Evolutionary conservation across 805 yeast species (phyloP).

Genomic region (Hanseniaspora jakobsenii): DNA sequence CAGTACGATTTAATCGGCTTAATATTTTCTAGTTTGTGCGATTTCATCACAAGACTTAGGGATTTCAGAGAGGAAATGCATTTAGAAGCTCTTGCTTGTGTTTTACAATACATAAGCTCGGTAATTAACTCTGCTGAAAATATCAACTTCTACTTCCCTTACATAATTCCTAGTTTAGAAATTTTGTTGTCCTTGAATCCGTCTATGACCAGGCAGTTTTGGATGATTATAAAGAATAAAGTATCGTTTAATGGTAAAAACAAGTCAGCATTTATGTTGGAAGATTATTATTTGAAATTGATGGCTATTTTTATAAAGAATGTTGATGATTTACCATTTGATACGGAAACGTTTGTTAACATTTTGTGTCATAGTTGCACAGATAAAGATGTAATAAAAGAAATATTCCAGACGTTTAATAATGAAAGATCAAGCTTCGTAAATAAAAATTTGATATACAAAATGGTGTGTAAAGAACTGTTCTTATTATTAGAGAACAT

Average conservation of each 20-base stretch:
- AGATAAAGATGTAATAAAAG: background rate
- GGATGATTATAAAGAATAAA: conserved; percentile 32
- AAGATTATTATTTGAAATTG: conserved; percentile 5
- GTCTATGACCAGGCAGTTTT: conserved; percentile 40
- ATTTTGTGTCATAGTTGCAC: background rate
- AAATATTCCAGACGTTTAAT: background rate
- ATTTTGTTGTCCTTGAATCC: conserved; percentile 32
- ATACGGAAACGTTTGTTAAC: conserved; percentile 7
- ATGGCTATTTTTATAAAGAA: background rate
- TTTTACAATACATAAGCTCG: conserved; percentile 49
- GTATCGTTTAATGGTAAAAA: too few species aligned
- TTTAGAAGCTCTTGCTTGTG: conserved; percentile 58
- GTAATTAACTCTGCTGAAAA: conserved; percentile 36
- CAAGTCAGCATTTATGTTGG: conserved; percentile 18
- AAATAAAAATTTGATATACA: background rate
- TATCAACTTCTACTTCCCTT: conserved; percentile 18
- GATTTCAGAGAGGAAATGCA: conserved; percentile 54
- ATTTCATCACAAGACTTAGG: conserved; percentile 50
- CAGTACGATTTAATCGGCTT: conserved; percentile 38
- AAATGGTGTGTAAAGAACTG: conserved; percentile 3
- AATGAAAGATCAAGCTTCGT: background rate
- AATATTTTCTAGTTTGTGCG: conserved; percentile 31
- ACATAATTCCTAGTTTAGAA: background rate
- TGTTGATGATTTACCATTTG: conserved; percentile 2
- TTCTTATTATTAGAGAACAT: background rate